A percentile compares a stretch with the other conserved stretches of the same genome.
phyloP scores from a whole-genome alignment of 495 filamentous ascomycete species.

The Parathielavia appendiculata region DNA sequence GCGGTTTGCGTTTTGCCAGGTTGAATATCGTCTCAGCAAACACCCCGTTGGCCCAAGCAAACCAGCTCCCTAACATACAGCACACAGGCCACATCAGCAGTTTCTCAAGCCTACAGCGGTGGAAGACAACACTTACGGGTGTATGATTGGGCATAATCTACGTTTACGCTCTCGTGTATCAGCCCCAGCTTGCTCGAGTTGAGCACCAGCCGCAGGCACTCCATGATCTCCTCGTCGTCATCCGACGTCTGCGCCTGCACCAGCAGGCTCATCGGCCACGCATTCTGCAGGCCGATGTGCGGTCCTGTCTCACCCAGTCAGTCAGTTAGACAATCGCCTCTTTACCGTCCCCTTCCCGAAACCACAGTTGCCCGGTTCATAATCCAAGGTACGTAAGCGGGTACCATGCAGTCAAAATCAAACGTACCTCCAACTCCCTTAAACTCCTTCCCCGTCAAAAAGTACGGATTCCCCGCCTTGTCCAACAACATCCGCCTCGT shows the following conservation, averaged over 20 bases:
- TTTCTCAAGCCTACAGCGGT: background rate
- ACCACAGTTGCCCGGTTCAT: no score
- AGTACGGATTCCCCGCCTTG: slow-evolving; percentile 82
- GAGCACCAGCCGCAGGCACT: slow-evolving; percentile 66
- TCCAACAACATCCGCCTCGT: slow-evolving; percentile 87
- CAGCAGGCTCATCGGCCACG: slow-evolving; percentile 96
- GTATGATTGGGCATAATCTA: slow-evolving; percentile 66
- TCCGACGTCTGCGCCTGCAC: slow-evolving; percentile 88
- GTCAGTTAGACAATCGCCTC: slow-evolving; percentile 1
- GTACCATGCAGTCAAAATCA: no score
- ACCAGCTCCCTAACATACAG: slow-evolving; percentile 67
- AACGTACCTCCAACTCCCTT: slow-evolving; percentile 75
- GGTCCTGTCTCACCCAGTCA: slow-evolving; percentile 35
- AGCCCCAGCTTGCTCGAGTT: slow-evolving; percentile 69
- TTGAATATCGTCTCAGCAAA: slow-evolving; percentile 93
- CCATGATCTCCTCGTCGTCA: slow-evolving; percentile 74
- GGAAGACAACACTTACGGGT: slow-evolving; percentile 53
- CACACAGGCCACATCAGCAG: slow-evolving; percentile 26
- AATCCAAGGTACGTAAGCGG: no score
- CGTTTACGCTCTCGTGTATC: slow-evolving; percentile 89
- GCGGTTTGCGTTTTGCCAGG: slow-evolving; percentile 76
- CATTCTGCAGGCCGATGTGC: slow-evolving; percentile 75
- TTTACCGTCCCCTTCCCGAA: background rate
- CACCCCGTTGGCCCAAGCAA: slow-evolving; percentile 96
- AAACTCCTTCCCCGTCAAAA: slow-evolving; percentile 71